Percentiles rank a stretch among this genome's conserved stretches.
phyloP scores from a whole-genome alignment of 148 eudicot species.

The Rhododendron molle region DNA sequence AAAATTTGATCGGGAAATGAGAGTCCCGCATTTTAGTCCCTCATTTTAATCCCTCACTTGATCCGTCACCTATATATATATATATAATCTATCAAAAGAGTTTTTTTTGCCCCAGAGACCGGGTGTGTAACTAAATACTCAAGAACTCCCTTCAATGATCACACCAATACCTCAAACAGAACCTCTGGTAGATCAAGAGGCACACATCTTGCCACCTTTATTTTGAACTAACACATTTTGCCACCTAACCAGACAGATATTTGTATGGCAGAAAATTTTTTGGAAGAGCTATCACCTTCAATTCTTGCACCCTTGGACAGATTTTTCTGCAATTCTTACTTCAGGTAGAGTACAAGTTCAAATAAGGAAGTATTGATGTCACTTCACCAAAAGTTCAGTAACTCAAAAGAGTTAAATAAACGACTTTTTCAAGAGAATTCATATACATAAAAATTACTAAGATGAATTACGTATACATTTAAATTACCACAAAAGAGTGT shows the following conservation, averaged over 20 bases:
- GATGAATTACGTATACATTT: not conserved
- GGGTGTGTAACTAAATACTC: not conserved
- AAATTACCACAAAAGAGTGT: not conserved
- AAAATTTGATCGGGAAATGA: too few relatives aligned
- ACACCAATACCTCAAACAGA: not conserved
- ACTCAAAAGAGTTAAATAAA: not conserved
- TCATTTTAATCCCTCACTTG: too few relatives aligned
- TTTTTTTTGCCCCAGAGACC: not conserved
- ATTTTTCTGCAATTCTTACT: not conserved
- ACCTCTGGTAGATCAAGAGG: not conserved
- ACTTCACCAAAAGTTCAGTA: not conserved
- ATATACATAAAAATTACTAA: too few relatives aligned
- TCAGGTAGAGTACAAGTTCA: not conserved
- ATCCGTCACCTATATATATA: too few relatives aligned
- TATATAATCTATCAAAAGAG: not conserved
- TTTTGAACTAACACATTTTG: not conserved
- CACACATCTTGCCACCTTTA: not conserved
- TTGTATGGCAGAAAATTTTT: not conserved
- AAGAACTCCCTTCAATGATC: not conserved
- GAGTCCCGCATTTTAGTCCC: too few relatives aligned
- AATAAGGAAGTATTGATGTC: not conserved
- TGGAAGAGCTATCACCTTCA: not conserved
- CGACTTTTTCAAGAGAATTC: not conserved
- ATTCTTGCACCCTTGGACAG: not conserved
- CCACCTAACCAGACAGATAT: constrained; percentile 1